Evolutionary conservation across 2,329 filamentous ascomycete genomes (phyloP), one percentile per base, ranked within the genome.

Genomic region (Aschersonia sp.): DNA sequence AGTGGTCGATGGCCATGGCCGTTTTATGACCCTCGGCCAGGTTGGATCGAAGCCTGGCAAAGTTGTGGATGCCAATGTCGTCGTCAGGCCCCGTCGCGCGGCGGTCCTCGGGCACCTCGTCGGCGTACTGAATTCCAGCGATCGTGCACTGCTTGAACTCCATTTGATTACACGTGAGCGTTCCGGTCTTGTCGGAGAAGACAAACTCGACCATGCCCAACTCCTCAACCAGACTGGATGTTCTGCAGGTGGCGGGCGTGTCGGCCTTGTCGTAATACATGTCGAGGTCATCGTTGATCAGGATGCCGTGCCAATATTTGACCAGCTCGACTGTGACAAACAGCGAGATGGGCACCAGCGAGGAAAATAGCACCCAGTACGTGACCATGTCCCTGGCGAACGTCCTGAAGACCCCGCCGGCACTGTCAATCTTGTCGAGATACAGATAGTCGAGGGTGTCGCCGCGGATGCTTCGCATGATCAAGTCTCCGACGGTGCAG

Each of bases 141-240:
- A 98, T 97, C 0, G 85, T 84, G 58, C 86, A 94, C 64, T 97
- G 88, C 61, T 88, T 88, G 65, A 97, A 98, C 64, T 97, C 90
- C 92, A 98, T 97, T 74, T 87, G 82, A 61, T 97, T 97, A 67
- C 89, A 94, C n/a, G 90, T 97, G 58, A 97, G 70, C 4, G 90
- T 97, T 42, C 90, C 90, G 1, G 90, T 97, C 71, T 97, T 97
- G 71, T 97, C 90, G 0, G 88, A 95, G 63, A 98, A 98, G 53
- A 98, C 92, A 59, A 94, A 98, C 60, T 97, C 92, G 43, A 98
- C 94, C 76, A 97, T 95, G 48, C 92, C 92, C 43, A 98, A 69
- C 60, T 98, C 94, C 67, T 98, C 92, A 9, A 98, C 92, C 60
- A 98, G 71, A 54, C 89, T 95, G 2, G 90, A 97, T 0, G 92